A percentile compares a stretch with the other conserved stretches of the same genome.
Evolutionary conservation across 768 basidiomycete genomes (phyloP).

Genomic region (Candolleomyces eurysporus): DNA sequence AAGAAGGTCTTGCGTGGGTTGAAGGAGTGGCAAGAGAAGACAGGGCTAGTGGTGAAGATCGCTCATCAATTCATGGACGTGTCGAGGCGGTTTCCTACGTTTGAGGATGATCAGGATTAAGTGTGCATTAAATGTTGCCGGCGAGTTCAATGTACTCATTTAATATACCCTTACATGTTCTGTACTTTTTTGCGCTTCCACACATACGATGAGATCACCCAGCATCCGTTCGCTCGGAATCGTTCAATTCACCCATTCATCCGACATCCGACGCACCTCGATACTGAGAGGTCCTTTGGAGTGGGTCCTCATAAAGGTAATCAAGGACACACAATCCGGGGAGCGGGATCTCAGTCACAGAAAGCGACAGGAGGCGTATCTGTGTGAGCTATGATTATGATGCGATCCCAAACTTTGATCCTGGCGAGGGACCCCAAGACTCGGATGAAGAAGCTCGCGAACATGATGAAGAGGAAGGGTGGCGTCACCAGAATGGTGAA

Average conservation of each 20-base stretch:
- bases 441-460: no score
- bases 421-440: neutral
- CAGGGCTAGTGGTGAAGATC: neutral
- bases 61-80: neutral
- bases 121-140: no score
- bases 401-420: conserved; percentile 1
- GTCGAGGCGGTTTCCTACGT: no score
- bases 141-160: no score
- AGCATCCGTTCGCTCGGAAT: no score
- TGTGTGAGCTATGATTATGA: conserved; percentile 6
- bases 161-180: no score
- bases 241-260: no score
- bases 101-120: no score
- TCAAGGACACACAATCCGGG: neutral
- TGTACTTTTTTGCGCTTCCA: no score
- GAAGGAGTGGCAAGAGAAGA: neutral
- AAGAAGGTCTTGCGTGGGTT: neutral
- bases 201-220: no score
- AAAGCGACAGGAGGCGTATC: neutral
- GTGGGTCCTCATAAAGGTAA: neutral
- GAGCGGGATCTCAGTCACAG: neutral
- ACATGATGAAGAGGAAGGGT: no score
- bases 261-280: neutral
- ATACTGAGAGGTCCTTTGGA: neutral
- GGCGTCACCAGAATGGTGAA: no score